Evolutionary conservation across 75 land plant species (phyloP).

Genomic region (Selaginella tamariscina): DNA sequence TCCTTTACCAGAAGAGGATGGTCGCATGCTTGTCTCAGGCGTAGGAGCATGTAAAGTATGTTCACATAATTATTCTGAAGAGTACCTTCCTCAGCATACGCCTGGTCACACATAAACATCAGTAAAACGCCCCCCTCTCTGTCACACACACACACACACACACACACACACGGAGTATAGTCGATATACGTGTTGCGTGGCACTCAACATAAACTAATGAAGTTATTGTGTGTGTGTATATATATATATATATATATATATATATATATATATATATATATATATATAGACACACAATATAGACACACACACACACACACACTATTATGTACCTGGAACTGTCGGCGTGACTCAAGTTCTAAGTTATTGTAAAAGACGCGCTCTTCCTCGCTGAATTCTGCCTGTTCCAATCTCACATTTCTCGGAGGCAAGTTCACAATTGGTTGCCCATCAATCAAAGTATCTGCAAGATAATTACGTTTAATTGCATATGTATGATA

Average conservation of each 20-base stretch:
- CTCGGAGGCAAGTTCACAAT: conserved; percentile 77
- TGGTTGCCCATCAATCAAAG: conserved; percentile 74
- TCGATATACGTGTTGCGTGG: too few relatives aligned
- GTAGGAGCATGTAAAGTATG: conserved; percentile 82
- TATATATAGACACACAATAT: neutral
- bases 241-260: too few relatives aligned
- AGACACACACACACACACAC: neutral
- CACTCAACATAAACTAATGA: too few relatives aligned
- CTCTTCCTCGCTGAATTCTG: conserved; percentile 77
- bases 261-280: too few relatives aligned
- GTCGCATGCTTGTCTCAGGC: conserved; percentile 94
- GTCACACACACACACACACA: too few relatives aligned
- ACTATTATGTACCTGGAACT: conserved; percentile 56
- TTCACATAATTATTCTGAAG: conserved; percentile 86
- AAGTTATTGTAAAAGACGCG: conserved; percentile 62
- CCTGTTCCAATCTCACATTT: conserved; percentile 37
- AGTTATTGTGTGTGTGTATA: too few relatives aligned
- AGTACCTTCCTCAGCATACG: conserved; percentile 89
- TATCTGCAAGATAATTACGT: conserved; percentile 30
- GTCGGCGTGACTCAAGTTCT: conserved; percentile 61
- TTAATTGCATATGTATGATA: neutral
- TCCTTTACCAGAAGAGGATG: conserved; percentile 91
- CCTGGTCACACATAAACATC: conserved; percentile 35
- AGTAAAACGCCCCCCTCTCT: too few relatives aligned
- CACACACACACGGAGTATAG: too few relatives aligned